These are phyloP conservation scores for Tulasnella sp. DNA, from an alignment of 768 basidiomycete genomes.

Conservation along the genomic window DNA sequence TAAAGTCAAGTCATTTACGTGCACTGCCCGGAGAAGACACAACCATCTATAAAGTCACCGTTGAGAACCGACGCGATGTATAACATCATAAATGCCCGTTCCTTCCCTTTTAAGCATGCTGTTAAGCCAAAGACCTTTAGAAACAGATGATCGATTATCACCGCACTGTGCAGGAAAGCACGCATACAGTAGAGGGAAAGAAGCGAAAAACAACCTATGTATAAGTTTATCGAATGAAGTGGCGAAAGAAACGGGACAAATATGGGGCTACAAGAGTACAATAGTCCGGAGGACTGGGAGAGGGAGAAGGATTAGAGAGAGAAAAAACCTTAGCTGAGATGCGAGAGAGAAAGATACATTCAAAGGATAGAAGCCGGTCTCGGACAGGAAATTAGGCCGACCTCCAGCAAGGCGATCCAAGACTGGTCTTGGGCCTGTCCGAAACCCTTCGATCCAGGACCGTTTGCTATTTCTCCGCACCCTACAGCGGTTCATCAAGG, in stretches of 20 bases:
- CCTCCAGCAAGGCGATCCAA: too few relatives aligned
- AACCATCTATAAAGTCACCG: too few relatives aligned
- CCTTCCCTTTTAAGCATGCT: neutral
- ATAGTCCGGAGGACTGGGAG: neutral
- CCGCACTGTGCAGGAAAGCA: neutral
- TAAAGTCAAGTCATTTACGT: too few relatives aligned
- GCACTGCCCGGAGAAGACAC: too few relatives aligned
- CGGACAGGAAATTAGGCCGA: too few relatives aligned
- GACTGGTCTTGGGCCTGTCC: too few relatives aligned
- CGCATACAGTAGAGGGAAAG: neutral
- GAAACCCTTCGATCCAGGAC: too few relatives aligned
- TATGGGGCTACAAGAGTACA: neutral
- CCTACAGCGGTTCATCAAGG: too few relatives aligned
- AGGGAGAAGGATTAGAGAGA: neutral
- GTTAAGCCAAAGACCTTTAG: neutral
- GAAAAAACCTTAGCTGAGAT: neutral
- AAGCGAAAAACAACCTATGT: neutral
- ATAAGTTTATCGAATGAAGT: constrained; percentile 7
- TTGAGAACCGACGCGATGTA: too few relatives aligned
- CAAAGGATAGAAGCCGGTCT: too few relatives aligned
- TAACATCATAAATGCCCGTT: neutral
- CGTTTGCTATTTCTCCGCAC: too few relatives aligned
- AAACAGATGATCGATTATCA: neutral
- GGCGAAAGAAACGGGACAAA: neutral
- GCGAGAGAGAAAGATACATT: neutral